Conservation (phyloP, 2,329 filamentous ascomycete species). For the Colletotrichum sp. region DNA sequence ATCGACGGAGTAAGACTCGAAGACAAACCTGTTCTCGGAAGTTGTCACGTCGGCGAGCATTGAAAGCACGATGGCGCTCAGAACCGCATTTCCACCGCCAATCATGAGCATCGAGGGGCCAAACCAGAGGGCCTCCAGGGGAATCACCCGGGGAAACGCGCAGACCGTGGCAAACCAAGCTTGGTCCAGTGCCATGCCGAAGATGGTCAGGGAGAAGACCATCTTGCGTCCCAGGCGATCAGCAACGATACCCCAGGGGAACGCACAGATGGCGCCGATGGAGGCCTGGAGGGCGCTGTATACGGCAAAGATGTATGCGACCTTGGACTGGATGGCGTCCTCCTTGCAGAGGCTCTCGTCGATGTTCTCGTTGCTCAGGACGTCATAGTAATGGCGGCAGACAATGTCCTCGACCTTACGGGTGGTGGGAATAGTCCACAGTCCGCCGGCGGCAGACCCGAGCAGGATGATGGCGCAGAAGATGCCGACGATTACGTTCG, state of each 20-base stretch:
- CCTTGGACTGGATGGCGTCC: constrained; percentile 37
- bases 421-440: constrained; percentile 36
- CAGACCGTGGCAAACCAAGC: constrained; percentile 35
- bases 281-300: constrained; percentile 32
- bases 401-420: constrained; percentile 43
- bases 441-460: constrained; percentile 28
- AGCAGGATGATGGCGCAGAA: constrained; percentile 35
- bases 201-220: constrained; percentile 34
- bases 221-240: constrained; percentile 42
- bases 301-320: constrained; percentile 39
- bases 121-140: constrained; percentile 37
- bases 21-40: constrained; percentile 36
- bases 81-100: constrained; percentile 40
- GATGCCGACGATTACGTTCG: constrained; percentile 30
- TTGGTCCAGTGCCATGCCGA: constrained; percentile 31
- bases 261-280: constrained; percentile 33
- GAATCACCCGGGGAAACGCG: constrained; percentile 35
- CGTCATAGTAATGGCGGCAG: constrained; percentile 40
- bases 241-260: constrained; percentile 42
- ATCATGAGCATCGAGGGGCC: constrained; percentile 34
- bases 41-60: constrained; percentile 41
- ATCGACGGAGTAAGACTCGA: not conserved
- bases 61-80: constrained; percentile 34
- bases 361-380: constrained; percentile 31
- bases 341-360: constrained; percentile 41